Evolutionary conservation across 345 rosid genomes (phyloP), one percentile per base, ranked within the genome.

Genomic region (Melastoma malabathricum): DNA sequence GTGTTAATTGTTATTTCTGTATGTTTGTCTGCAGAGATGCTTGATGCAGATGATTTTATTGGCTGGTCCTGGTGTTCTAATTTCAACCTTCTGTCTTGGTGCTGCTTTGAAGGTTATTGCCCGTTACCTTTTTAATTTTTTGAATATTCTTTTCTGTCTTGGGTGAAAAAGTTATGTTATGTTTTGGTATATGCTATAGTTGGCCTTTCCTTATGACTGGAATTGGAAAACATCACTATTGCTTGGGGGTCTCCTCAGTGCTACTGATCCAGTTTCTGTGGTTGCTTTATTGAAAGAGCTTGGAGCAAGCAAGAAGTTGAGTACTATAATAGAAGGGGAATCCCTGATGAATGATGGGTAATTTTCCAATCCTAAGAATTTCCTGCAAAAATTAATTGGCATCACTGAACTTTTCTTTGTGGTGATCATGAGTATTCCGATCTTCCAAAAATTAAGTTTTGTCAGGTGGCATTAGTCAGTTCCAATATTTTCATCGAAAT

Each of bases 331-430:
- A 60, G 98, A 92, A 74, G 98, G 98, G 50, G 98, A 92, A 60
- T 92, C 98, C 44, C 60, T 92, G 65, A 92, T 92, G 98, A 92
- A 87, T 73, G 98, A 92, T 59, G 98, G 98, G 98, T 92, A 84
- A 44, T 25, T 50, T 51, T 27, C 31, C 31, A 27, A 3, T 27
- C 6, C 31, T 27, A 27, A 27, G 31, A 27, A 27, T 27, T 27
- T 27, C 6, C 31, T 27, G 4, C 22, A 9, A 46, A 48, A 41
- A n/a, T 48, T 17, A 27, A 27, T 27, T 27, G 31, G 31, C 31
- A 27, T 3, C 6, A 27, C 31, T 27, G 31, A 27, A 27, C 3
- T 27, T 27, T 27, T 6, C 4, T 27, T 27, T 3, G 4, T 27
- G 31, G 31, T 27, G 31, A 27, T 27, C 6, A 27, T 6, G 31